These are phyloP conservation scores for Durio zibethinus DNA, from an alignment of 345 rosid genomes.

Conservation along the genomic window DNA sequence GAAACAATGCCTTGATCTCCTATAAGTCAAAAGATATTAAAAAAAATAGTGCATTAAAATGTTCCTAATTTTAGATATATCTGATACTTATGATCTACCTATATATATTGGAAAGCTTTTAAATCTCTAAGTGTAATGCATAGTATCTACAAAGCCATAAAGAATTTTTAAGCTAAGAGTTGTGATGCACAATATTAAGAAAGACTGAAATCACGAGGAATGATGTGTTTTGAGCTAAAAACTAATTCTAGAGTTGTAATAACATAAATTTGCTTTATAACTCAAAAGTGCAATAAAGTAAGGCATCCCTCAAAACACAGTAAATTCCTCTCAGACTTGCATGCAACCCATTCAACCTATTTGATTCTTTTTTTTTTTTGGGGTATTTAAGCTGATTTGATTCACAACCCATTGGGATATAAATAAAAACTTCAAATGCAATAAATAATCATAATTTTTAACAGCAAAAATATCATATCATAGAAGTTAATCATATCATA, in stretches of 20 bases:
- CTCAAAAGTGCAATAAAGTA: not conserved
- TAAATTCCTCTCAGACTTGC: not conserved
- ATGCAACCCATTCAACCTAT: not conserved
- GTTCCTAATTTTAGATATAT: not conserved
- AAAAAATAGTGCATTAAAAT: not conserved
- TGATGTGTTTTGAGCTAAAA: not conserved
- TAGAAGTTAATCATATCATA: not conserved
- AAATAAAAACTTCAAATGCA: not conserved
- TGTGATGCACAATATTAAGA: not conserved
- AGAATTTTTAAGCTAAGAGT: not conserved
- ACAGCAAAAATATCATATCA: conserved; percentile 6
- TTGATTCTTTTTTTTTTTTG: too few species aligned
- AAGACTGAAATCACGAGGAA: not conserved
- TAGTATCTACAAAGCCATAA: not conserved
- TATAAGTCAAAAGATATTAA: conserved; percentile 25
- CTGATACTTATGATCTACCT: not conserved
- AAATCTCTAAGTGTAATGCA: not conserved
- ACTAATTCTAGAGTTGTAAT: not conserved
- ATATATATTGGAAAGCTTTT: conserved; percentile 4
- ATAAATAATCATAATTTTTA: conserved; percentile 2
- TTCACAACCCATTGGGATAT: not conserved
- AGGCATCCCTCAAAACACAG: not conserved
- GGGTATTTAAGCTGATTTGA: too few species aligned
- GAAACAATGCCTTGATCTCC: conserved; percentile 88
- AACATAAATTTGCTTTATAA: not conserved